Evolutionary conservation across 768 basidiomycete genomes (phyloP), one percentile per base, ranked within the genome.

Genomic region (Pulveroboletus sp.): DNA sequence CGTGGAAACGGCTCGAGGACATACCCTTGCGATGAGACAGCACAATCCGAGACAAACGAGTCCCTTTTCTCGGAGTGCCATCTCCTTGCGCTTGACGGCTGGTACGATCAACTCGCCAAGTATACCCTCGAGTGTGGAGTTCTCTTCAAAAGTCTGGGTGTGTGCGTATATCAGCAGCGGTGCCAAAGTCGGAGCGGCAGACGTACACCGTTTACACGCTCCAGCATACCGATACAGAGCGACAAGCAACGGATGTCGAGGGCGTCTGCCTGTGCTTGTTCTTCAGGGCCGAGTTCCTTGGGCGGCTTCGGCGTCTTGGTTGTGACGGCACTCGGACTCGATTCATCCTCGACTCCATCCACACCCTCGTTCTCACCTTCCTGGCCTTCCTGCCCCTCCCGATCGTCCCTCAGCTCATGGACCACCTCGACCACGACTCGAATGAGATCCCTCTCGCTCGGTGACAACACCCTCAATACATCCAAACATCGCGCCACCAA

Each of bases 391-490:
- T 78, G 77, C 10, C 70, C 72, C 14, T 71, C 73, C 5, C 61
- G 58, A 7, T 72, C 68, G 14, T 70, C 72, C 20, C 93, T 76
- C 10, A 95, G 73, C 50, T 90, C 88, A 46, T 88, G 83, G 1
- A 96, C 79, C 30, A 89, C 84, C 62, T 95, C 93, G 31, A 95
- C 92, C 1, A 94, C 83, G 22, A 94, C 77, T 4, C 87, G 82
- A 56, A 95, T 90, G 30, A 96, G 75, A 64, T 96, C 92, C 17
- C 83, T 75, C 68, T 97, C 93, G 52, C 73, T 82, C 12, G 79
- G 69, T 1, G 87, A 82, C 19, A 94, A 72, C 47, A 75, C 76
- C 47, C 85, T 75, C 43, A 98, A 69, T 7, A 97, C 82, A 65
- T 97, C 94, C 34, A 97, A 74, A 62, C 90, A 93, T 42, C 75